phyloP scores from a whole-genome alignment of 2,329 filamentous ascomycete species.

The Exophiala alcalophila region DNA sequence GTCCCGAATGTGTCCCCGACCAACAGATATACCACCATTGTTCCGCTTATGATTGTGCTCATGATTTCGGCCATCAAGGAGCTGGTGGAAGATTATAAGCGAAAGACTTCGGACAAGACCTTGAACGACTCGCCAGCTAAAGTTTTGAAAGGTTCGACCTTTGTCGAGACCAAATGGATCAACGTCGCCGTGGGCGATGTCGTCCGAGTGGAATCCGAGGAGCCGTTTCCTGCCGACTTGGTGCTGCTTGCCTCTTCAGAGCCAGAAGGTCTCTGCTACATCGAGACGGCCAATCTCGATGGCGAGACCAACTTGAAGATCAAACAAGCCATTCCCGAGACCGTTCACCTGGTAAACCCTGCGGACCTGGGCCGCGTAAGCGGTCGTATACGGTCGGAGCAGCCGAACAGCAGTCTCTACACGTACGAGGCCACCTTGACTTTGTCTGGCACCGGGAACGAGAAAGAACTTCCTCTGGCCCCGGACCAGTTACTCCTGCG shows the following conservation, averaged over 20 bases:
- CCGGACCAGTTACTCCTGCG: conserved; percentile 91
- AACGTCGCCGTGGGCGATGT: conserved; percentile 91
- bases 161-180: conserved; percentile 88
- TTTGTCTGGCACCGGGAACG: conserved; percentile 82
- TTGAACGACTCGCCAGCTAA: conserved; percentile 84
- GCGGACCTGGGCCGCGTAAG: conserved; percentile 80
- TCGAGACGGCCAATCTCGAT: conserved; percentile 96
- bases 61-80: conserved; percentile 96
- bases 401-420: conserved; percentile 96
- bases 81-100: conserved; percentile 85
- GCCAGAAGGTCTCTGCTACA: conserved; percentile 95
- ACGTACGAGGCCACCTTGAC: conserved; percentile 97
- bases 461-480: conserved; percentile 84
- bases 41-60: conserved; percentile 83
- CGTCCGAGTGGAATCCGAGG: conserved; percentile 86
- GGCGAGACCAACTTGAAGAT: conserved; percentile 99
- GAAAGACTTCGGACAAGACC: conserved; percentile 79
- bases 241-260: conserved; percentile 92
- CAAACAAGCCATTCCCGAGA: conserved; percentile 95
- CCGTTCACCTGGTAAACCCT: conserved; percentile 78
- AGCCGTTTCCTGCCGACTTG: conserved; percentile 90
- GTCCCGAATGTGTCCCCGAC: conserved; percentile 94
- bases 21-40: conserved; percentile 93
- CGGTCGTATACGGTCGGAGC: conserved; percentile 86
- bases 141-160: conserved; percentile 77